Conservation (phyloP, 2,329 filamentous ascomycete species). For the Alternaria novae-zelandiae region DNA sequence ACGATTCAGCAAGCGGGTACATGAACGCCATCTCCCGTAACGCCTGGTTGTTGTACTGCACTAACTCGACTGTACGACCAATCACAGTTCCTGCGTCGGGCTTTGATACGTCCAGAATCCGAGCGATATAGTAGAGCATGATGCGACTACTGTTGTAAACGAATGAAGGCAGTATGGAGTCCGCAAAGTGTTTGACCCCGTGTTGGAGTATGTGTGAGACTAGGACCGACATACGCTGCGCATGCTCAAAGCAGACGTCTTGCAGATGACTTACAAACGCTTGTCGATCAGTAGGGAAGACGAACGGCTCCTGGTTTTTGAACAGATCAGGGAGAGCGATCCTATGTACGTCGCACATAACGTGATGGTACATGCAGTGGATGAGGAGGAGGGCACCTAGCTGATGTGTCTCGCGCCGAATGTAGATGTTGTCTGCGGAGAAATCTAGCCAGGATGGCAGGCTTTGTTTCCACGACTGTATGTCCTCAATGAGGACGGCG, state of each 20-base stretch:
- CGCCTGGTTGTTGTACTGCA: conserved; percentile 41
- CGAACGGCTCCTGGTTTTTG: conserved; percentile 38
- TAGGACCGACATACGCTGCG: conserved; percentile 37
- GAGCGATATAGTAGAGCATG: conserved; percentile 43
- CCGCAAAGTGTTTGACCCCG: conserved; percentile 41
- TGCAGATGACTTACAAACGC: conserved; percentile 35
- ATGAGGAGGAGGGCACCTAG: conserved; percentile 41
- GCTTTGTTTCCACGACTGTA: conserved; percentile 37
- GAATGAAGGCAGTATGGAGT: conserved; percentile 41
- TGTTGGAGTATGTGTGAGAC: conserved; percentile 39
- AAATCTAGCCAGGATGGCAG: conserved; percentile 41
- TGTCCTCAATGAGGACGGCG: conserved; percentile 29
- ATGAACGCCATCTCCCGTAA: conserved; percentile 39
- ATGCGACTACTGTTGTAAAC: conserved; percentile 45
- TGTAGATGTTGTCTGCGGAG: conserved; percentile 44
- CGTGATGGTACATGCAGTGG: conserved; percentile 46
- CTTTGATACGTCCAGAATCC: conserved; percentile 36
- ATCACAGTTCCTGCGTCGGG: conserved; percentile 34
- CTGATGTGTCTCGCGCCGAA: conserved; percentile 41
- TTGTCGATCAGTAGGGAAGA: conserved; percentile 34
- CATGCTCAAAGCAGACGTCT: conserved; percentile 40
- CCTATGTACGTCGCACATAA: conserved; percentile 40
- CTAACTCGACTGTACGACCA: conserved; percentile 35
- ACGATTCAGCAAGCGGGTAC: conserved; percentile 40
- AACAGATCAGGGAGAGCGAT: conserved; percentile 41